Base-by-base conservation (phyloP, 1,284 basidiomycete genomes). In the Gastroboletus turbinatus region DNA sequence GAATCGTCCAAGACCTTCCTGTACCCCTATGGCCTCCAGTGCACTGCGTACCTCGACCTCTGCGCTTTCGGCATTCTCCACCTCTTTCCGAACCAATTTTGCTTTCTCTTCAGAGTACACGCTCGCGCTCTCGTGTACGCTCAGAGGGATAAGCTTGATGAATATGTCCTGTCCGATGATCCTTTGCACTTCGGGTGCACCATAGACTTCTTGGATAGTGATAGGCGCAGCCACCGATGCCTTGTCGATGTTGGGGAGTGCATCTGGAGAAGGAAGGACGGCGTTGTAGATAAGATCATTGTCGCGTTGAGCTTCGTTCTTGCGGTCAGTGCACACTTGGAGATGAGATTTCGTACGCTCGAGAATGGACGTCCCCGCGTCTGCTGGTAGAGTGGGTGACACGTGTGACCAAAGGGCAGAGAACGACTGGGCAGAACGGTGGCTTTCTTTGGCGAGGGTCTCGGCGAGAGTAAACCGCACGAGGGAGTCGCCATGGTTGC, bases 41-140 rank as follows among this genome's bases (percentile, higher is more conserved):
- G 87, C 85, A 46, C 91, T 91, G 58, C 85, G 79, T 35, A 86
- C 82, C 71, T 97, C 93, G 1, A 80, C 88, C 65, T 98, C 94
- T 0, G 90, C 88, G 14, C 85, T 73, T 60, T 98, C 95, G 0
- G 87, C 87, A 46, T 87, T 84, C 78, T 98, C 96, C 1, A 91
- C 88, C 70, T 98, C 96, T 2, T 80, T 85, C 38, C 97, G 82
- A 1, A 94, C 93, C 25, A 99, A 78, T 74, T 99, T 98, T 16
- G 96, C 97, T 75, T 99, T 98, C 76, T 99, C 97, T 72, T 99
- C 96, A 1, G 94, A 96, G 74, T 99, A 99, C 17, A 99, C 87
- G 55, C 89, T 93, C 7, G 97, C 96, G 62, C 90, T 92, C 75
- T 98, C 95, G 72, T 98, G 96, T 5, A 99, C 95, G 59, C 92